Conservation (phyloP, 2,329 filamentous ascomycete genomes). For the Monosporascus sp. region DNA sequence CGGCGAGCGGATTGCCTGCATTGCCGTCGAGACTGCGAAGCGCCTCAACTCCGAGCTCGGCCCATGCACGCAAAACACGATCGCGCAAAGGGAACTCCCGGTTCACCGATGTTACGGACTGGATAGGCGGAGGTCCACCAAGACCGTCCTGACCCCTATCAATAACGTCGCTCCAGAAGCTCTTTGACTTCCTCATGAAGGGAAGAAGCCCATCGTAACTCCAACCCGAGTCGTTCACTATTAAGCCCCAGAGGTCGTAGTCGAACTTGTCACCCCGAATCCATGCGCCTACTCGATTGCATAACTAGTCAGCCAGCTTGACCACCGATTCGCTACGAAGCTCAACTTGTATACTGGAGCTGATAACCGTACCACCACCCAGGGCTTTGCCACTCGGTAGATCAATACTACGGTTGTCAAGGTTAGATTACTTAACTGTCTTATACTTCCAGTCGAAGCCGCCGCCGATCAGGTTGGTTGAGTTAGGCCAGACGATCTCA, state of each 20-base stretch:
- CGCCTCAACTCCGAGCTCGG: slow-evolving; percentile 19
- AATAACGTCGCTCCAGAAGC: slow-evolving; percentile 9
- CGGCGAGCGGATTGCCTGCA: slow-evolving; percentile 16
- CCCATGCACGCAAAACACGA: slow-evolving; percentile 24
- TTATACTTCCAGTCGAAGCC: slow-evolving; percentile 25
- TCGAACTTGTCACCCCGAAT: slow-evolving; percentile 34
- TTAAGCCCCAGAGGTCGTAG: slow-evolving; percentile 36
- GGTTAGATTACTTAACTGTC: slow-evolving; percentile 16
- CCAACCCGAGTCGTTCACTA: slow-evolving; percentile 29
- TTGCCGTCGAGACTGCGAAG: slow-evolving; percentile 11
- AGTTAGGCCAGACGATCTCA: slow-evolving; percentile 13
- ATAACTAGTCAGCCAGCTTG: background rate
- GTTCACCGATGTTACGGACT: slow-evolving; percentile 16
- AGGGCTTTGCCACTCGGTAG: slow-evolving; percentile 27
- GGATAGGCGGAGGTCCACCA: slow-evolving; percentile 17
- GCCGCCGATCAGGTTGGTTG: slow-evolving; percentile 16
- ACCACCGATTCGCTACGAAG: background rate
- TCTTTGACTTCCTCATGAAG: slow-evolving; percentile 31
- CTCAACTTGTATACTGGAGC: slow-evolving; percentile 15
- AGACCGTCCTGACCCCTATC: slow-evolving; percentile 18
- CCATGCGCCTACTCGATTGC: slow-evolving; percentile 20
- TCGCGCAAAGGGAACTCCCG: slow-evolving; percentile 29
- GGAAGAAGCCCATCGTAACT: slow-evolving; percentile 33
- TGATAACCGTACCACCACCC: slow-evolving; percentile 31
- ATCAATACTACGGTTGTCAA: slow-evolving; percentile 14